Evolutionary conservation across 75 land plant species (phyloP).

Genomic region (Cupressus sempervirens): DNA sequence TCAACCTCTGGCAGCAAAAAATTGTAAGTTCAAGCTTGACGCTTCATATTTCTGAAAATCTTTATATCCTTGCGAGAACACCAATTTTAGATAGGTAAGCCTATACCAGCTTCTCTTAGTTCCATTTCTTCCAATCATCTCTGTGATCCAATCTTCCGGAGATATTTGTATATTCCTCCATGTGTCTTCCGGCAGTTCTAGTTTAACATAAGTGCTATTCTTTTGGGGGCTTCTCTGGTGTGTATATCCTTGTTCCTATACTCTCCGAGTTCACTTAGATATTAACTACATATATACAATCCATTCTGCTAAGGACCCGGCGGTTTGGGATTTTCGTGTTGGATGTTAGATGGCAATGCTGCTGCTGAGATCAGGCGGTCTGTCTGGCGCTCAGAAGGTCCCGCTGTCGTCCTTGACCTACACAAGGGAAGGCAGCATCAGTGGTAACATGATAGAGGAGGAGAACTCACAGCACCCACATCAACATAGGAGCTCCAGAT

Average conservation of each 20-base stretch:
- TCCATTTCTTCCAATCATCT: not conserved
- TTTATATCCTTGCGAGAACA: not conserved
- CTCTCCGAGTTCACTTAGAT: not conserved
- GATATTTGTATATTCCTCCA: not conserved
- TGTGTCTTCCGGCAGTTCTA: not conserved
- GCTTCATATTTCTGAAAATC: not conserved
- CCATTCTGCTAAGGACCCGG: not conserved
- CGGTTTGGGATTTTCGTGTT: not conserved
- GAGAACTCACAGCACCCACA: slow-evolving; percentile 5
- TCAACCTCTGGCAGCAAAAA: not conserved
- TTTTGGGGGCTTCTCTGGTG: not conserved
- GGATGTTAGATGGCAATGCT: slow-evolving; percentile 12
- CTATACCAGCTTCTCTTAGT: not conserved
- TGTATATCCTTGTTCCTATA: not conserved
- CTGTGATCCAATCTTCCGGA: not conserved
- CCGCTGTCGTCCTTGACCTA: slow-evolving; percentile 11
- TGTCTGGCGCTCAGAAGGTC: slow-evolving; percentile 4
- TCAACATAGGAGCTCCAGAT: slow-evolving; percentile 7
- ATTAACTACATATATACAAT: not conserved
- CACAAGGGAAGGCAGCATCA: slow-evolving; percentile 1
- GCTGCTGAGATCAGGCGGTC: slow-evolving; percentile 11
- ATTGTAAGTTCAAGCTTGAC: not conserved
- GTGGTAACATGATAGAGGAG: slow-evolving; percentile 6
- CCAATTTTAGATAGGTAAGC: not conserved
- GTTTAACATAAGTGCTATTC: not conserved